Evolutionary conservation across 495 filamentous ascomycete species (phyloP).

Genomic region (Astrocystis sublimbata): DNA sequence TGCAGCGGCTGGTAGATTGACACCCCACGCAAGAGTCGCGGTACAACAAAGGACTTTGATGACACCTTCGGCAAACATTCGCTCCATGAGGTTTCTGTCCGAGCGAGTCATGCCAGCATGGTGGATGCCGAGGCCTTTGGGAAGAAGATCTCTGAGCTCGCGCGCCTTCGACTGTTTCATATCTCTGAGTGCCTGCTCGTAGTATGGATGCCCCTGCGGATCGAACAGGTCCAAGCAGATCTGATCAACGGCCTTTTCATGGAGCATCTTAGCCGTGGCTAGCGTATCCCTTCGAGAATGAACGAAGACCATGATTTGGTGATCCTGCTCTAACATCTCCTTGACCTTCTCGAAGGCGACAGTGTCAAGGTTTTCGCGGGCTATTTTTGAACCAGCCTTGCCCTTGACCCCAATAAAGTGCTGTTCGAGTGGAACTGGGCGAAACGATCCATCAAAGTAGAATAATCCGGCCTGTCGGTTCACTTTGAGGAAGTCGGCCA

Average conservation of each 20-base stretch:
- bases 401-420: constrained; percentile 97
- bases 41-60: constrained; percentile 98
- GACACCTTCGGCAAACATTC: constrained; percentile 82
- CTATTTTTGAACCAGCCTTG: constrained; percentile 74
- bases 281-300: constrained; percentile 95
- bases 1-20: constrained; percentile 95
- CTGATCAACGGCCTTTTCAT: constrained; percentile 82
- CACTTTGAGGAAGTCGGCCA: constrained; percentile 94
- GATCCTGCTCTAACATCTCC: constrained; percentile 81
- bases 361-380: constrained; percentile 82
- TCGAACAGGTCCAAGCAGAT: constrained; percentile 79
- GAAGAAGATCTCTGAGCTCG: constrained; percentile 84
- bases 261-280: constrained; percentile 78
- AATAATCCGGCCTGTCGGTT: constrained; percentile 92
- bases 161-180: constrained; percentile 79
- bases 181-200: constrained; percentile 72
- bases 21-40: constrained; percentile 96
- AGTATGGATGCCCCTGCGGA: constrained; percentile 66
- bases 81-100: constrained; percentile 91
- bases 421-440: constrained; percentile 94
- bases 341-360: constrained; percentile 92
- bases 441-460: constrained; percentile 95
- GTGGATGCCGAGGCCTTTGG: constrained; percentile 90
- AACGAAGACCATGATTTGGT: constrained; percentile 99
- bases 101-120: constrained; percentile 94